Conservation (phyloP, 371 early-diverging fungal species). For the Apophysomyces elegans region DNA sequence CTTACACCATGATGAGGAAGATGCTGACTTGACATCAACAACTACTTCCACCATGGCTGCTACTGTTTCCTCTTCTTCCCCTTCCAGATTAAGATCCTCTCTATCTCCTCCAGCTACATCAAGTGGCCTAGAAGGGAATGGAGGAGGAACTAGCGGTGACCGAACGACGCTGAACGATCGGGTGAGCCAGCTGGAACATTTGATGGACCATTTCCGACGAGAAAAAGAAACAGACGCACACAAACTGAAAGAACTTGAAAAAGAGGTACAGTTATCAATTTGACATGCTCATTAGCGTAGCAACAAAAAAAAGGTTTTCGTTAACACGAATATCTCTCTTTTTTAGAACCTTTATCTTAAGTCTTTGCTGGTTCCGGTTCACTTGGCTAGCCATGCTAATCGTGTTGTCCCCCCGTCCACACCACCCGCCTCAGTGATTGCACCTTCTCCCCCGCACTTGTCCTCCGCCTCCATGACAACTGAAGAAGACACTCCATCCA, state of each 20-base stretch:
- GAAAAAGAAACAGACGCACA: slow-evolving; percentile 43
- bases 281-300: not conserved
- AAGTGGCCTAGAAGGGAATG: too few species aligned
- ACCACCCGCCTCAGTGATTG: slow-evolving; percentile 8
- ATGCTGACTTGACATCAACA: not conserved
- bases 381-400: not conserved
- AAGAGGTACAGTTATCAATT: slow-evolving; percentile 28
- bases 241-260: slow-evolving; percentile 39
- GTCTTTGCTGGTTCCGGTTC: slow-evolving; percentile 1
- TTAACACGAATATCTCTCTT: not conserved
- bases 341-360: not conserved
- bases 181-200: slow-evolving; percentile 40
- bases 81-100: not conserved
- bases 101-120: not conserved
- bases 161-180: slow-evolving; percentile 33
- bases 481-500: not conserved
- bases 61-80: not conserved
- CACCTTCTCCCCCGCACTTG: not conserved
- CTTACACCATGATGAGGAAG: not conserved
- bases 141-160: not conserved
- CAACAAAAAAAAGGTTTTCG: not conserved
- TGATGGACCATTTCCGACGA: slow-evolving; percentile 37
- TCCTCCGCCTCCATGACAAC: not conserved
- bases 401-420: not conserved
- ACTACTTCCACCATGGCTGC: not conserved